A percentile compares a stretch with the other conserved stretches of the same genome.
phyloP scores from a whole-genome alignment of 768 basidiomycete genomes.

The Podaxis pistillaris region DNA sequence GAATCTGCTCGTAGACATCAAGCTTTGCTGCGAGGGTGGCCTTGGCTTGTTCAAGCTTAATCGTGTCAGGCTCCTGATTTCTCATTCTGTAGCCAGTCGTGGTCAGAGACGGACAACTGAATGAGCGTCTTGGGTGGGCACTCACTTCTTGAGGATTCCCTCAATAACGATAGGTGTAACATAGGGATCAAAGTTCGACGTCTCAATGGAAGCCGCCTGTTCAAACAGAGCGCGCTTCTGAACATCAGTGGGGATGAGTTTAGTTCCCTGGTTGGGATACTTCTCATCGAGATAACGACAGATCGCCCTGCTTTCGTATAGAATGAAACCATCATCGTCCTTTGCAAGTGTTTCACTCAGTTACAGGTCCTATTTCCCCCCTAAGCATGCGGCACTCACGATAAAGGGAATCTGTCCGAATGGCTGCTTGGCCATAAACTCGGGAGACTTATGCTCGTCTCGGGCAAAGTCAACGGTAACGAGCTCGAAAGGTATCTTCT shows the following conservation, averaged over 20 bases:
- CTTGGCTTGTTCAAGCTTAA: slow-evolving; percentile 19
- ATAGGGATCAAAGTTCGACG: slow-evolving; percentile 39
- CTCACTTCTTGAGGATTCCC: slow-evolving; percentile 46
- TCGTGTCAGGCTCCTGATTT: slow-evolving; percentile 28
- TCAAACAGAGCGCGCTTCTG: slow-evolving; percentile 34
- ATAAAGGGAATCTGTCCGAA: slow-evolving; percentile 5
- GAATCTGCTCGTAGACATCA: slow-evolving; percentile 44
- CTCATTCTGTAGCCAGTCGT: background rate
- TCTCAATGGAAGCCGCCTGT: slow-evolving; percentile 44
- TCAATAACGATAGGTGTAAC: slow-evolving; percentile 36
- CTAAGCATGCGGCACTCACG: background rate
- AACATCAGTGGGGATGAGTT: slow-evolving; percentile 40
- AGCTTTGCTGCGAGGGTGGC: slow-evolving; percentile 32
- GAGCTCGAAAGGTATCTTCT: slow-evolving; percentile 49
- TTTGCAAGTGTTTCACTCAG: slow-evolving; percentile 13
- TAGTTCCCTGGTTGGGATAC: slow-evolving; percentile 42
- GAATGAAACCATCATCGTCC: slow-evolving; percentile 54
- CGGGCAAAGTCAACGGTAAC: slow-evolving; percentile 38
- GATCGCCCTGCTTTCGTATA: slow-evolving; percentile 59
- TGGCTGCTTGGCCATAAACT: background rate
- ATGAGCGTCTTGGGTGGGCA: background rate
- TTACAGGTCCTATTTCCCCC: background rate
- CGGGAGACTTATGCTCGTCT: slow-evolving; percentile 38
- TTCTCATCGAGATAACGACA: slow-evolving; percentile 49
- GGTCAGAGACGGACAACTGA: background rate